Base-by-base conservation (phyloP, 2,329 filamentous ascomycete genomes). In the Pseudogymnoascus sp. region DNA sequence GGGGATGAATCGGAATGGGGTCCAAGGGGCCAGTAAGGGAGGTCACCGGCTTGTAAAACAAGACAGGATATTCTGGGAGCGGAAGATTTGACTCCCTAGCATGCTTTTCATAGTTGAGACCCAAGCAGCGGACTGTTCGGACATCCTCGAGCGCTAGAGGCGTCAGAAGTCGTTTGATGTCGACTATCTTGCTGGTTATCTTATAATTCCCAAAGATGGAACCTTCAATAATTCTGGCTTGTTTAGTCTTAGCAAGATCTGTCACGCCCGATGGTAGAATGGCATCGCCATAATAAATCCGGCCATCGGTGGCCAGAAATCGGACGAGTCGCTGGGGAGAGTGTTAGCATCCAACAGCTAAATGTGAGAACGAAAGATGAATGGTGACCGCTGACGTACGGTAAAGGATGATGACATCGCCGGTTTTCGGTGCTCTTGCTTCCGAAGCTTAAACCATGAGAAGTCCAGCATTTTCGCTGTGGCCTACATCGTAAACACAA, bases 11-110 rank as follows among this genome's bases (percentile, higher is more conserved):
- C 1, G 87, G 86, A 60, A 91, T 86, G 1, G 84, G 77, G 66
- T 88, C 85, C 2, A 73, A 77, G 0, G 87, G 87, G 1, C 87
- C 87, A 0, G 81, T 72, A 24, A 91, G 78, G 0, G 88, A 77
- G 1, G 87, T 89, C 5, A 79, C 71, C 3, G 88, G 88, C 73
- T 90, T 90, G 75, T 85, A 87, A 74, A 92, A 92, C 15, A 92
- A 74, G 8, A 91, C 80, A 0, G 89, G 89, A 65, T 84, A 88
- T 68, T 83, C 81, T 1, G 89, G 89, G 63, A 88, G 79, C 1
- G 87, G 81, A 75, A 90, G 80, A 64, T 83, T 84, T 26, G 86
- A 80, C 76, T 90, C 87, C 68, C 83, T 83, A 6, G 87, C 88
- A 69, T 90, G 87, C 66, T 87, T 79, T 59, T 82, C 84, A 69